Evolutionary conservation across 495 filamentous ascomycete species (phyloP).

Genomic region (Lasiosphaeris hirsuta): DNA sequence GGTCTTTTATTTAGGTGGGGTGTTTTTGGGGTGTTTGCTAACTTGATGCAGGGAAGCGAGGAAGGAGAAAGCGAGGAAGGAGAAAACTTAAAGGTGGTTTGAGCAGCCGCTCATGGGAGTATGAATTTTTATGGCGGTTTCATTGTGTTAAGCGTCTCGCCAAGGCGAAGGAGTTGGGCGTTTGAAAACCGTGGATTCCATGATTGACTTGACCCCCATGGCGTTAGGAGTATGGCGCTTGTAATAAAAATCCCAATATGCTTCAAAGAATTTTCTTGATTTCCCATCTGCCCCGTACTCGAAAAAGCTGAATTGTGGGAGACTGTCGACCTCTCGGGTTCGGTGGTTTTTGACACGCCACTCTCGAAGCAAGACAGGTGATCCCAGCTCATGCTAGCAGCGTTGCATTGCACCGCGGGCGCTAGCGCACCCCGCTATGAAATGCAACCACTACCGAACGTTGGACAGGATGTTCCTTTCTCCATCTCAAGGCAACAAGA

Average conservation of each 20-base stretch:
- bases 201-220: too few relatives aligned
- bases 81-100: constrained; percentile 4
- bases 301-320: too few relatives aligned
- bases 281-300: too few relatives aligned
- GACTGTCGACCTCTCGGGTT: neutral
- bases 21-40: neutral
- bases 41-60: neutral
- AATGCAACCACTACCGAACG: constrained; percentile 23
- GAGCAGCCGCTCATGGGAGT: too few relatives aligned
- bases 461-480: neutral
- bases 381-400: neutral
- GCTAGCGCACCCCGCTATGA: constrained; percentile 4
- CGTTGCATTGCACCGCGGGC: constrained; percentile 6
- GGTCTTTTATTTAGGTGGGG: neutral
- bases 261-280: too few relatives aligned
- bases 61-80: constrained; percentile 7
- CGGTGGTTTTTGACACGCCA: neutral
- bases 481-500: neutral
- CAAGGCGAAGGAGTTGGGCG: too few relatives aligned
- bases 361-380: neutral
- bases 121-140: too few relatives aligned
- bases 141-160: neutral
- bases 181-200: too few relatives aligned
- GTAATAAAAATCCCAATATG: too few relatives aligned
- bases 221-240: neutral